Conservation (phyloP, 1,284 basidiomycete species). For the Ganoderma resinaceum region DNA sequence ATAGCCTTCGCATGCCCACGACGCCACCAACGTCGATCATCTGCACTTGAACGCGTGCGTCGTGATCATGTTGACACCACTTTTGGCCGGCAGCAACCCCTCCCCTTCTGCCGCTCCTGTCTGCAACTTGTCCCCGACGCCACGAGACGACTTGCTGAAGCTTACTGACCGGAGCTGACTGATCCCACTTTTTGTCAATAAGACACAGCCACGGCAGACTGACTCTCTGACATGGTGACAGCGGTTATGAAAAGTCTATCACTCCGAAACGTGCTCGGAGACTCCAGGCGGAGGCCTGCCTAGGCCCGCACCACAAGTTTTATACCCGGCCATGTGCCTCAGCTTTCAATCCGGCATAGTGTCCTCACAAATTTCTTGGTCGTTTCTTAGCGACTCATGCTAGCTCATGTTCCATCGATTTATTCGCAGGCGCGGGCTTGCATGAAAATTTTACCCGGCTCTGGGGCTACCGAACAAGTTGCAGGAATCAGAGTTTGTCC, state of each 20-base stretch:
- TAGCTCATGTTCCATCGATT: background rate
- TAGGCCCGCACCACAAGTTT: background rate
- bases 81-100: background rate
- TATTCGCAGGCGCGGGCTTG: background rate
- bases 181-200: background rate
- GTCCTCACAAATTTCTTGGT: background rate
- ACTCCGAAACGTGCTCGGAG: slow-evolving; percentile 4
- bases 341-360: background rate
- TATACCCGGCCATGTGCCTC: slow-evolving; percentile 4
- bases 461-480: background rate
- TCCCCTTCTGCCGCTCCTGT: background rate
- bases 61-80: slow-evolving; percentile 8
- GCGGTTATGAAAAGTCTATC: slow-evolving; percentile 8
- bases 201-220: background rate
- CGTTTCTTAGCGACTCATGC: background rate
- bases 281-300: background rate
- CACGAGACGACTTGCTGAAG: background rate
- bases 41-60: background rate
- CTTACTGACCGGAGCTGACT: background rate
- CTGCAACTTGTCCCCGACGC: background rate
- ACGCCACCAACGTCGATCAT: slow-evolving; percentile 15
- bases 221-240: slow-evolving; percentile 2
- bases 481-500: too few species aligned
- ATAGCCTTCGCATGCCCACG: slow-evolving; percentile 5
- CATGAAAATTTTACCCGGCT: background rate